phyloP scores from a whole-genome alignment of 208 protist species.

The Crithidia bombi region DNA sequence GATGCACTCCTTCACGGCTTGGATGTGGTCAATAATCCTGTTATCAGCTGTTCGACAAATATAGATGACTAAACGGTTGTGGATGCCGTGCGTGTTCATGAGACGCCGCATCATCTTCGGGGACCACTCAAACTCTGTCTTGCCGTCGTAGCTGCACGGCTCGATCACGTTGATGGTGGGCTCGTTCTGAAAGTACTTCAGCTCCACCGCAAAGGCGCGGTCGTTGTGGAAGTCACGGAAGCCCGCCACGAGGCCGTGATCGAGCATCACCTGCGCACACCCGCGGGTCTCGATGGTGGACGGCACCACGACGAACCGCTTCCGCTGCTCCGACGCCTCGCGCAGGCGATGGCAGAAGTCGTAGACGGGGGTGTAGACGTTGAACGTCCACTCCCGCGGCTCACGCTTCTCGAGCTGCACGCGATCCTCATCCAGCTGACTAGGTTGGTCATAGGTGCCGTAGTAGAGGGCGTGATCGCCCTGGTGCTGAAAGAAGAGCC shows the following conservation, averaged over 20 bases:
- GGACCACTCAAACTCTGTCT: slow-evolving; percentile 92
- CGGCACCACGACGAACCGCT: slow-evolving; percentile 91
- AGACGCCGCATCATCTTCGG: slow-evolving; percentile 92
- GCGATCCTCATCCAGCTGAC: slow-evolving; percentile 76
- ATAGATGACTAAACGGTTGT: slow-evolving; percentile 88
- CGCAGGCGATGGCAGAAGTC: slow-evolving; percentile 92
- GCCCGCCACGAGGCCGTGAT: slow-evolving; percentile 88
- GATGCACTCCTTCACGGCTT: slow-evolving; percentile 86
- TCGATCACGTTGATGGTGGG: slow-evolving; percentile 90
- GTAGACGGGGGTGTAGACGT: slow-evolving; percentile 83
- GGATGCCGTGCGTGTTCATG: slow-evolving; percentile 85
- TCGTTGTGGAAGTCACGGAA: slow-evolving; percentile 94
- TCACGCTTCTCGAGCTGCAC: slow-evolving; percentile 86
- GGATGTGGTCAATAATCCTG: slow-evolving; percentile 90
- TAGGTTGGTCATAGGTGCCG: slow-evolving; percentile 84
- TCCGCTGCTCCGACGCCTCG: slow-evolving; percentile 86
- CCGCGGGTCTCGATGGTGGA: slow-evolving; percentile 88
- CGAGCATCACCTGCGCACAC: slow-evolving; percentile 84
- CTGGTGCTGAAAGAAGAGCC: slow-evolving; percentile 93
- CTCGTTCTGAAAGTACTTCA: slow-evolving; percentile 93
- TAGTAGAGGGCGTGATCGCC: slow-evolving; percentile 92
- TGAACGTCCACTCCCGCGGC: slow-evolving; percentile 72
- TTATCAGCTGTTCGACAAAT: slow-evolving; percentile 88
- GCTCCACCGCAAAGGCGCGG: slow-evolving; percentile 89
- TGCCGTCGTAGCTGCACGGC: slow-evolving; percentile 85